Evolutionary conservation across 1,139 yeast genomes (phyloP).

Genomic region (Hemisphaericaspora xylofermentans): DNA sequence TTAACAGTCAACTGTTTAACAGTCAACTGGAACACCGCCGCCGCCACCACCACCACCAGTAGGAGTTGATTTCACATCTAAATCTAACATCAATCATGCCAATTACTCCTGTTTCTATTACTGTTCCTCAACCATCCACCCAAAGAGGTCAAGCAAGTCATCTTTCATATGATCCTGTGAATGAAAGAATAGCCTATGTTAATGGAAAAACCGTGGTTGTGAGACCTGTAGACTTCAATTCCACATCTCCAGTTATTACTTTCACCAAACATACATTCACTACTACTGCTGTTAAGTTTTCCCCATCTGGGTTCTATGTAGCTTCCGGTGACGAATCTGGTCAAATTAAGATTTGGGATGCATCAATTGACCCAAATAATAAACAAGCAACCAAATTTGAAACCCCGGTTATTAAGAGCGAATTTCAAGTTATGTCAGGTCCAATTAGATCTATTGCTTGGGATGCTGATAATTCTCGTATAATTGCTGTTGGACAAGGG

Average conservation of each 20-base stretch:
- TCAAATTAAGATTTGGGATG: slow-evolving; percentile 85
- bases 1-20: too few relatives aligned
- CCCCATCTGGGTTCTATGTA: slow-evolving; percentile 86
- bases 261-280: slow-evolving; percentile 68
- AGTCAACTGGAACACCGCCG: too few relatives aligned
- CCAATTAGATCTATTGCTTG: slow-evolving; percentile 82
- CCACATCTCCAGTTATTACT: slow-evolving; percentile 48
- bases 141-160: slow-evolving; percentile 68
- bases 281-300: slow-evolving; percentile 80
- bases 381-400: slow-evolving; percentile 21
- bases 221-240: slow-evolving; percentile 53
- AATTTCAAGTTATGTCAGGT: slow-evolving; percentile 79
- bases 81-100: slow-evolving; percentile 19
- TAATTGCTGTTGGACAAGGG: slow-evolving; percentile 95
- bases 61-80: background rate
- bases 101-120: slow-evolving; percentile 29
- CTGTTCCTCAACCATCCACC: slow-evolving; percentile 82
- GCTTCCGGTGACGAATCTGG: slow-evolving; percentile 95
- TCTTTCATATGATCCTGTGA: slow-evolving; percentile 66
- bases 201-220: slow-evolving; percentile 78
- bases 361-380: slow-evolving; percentile 25
- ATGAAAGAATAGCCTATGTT: slow-evolving; percentile 75
- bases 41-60: background rate
- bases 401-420: slow-evolving; percentile 71
- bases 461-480: slow-evolving; percentile 85